A percentile compares a stretch with the other conserved stretches of the same genome.
Conservation (phyloP, 2,329 filamentous ascomycete genomes). For the Achaetomium macrosporum region DNA sequence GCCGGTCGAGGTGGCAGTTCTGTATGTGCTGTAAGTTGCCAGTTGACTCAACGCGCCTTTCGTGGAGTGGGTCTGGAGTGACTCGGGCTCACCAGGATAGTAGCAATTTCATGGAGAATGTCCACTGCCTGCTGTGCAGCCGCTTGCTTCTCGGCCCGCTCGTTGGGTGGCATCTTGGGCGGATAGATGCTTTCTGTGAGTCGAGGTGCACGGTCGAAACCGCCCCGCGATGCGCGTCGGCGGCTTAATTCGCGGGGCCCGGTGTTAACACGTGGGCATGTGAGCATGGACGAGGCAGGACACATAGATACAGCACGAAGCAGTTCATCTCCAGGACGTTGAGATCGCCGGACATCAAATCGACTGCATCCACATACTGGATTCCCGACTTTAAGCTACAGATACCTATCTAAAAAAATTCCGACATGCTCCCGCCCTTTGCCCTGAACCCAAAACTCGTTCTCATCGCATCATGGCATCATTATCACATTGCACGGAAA, state of each 20-base stretch:
- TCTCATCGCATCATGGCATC: neutral
- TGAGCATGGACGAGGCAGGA: too few species aligned
- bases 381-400: too few species aligned
- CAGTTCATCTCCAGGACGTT: neutral
- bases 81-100: conserved; percentile 64
- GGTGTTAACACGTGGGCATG: neutral
- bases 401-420: too few species aligned
- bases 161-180: conserved; percentile 36
- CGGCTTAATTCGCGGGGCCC: conserved; percentile 17
- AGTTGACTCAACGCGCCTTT: neutral
- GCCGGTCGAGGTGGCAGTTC: conserved; percentile 91
- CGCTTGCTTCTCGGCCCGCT: conserved; percentile 60
- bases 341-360: neutral
- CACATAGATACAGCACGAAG: neutral
- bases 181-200: neutral
- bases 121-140: conserved; percentile 78
- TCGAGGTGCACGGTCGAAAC: conserved; percentile 30
- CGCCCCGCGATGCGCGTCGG: conserved; percentile 17
- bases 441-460: neutral
- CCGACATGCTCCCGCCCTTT: too few species aligned
- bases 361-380: too few species aligned
- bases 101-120: conserved; percentile 79
- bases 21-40: conserved; percentile 33
- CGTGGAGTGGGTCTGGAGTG: neutral
- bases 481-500: neutral